phyloP scores from a whole-genome alignment of 2,329 filamentous ascomycete genomes.

The Calonectria naviculata region DNA sequence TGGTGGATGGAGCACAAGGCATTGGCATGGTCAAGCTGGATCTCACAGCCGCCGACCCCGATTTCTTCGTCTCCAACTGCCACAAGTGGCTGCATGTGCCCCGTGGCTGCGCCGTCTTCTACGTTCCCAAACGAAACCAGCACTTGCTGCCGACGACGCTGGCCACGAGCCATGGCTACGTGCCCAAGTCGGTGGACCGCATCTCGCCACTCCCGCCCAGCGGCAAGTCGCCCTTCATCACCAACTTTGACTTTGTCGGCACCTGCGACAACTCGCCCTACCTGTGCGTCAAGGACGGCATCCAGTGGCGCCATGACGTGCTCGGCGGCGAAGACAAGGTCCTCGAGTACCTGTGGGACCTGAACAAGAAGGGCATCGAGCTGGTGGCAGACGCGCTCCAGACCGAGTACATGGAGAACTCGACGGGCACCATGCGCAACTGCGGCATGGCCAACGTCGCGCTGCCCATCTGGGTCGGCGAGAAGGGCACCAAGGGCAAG shows the following conservation, averaged over 20 bases:
- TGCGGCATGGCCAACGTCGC: constrained; percentile 81
- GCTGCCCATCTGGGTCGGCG: constrained; percentile 68
- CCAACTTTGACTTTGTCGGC: constrained; percentile 80
- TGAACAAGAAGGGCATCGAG: constrained; percentile 74
- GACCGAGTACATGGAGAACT: constrained; percentile 79
- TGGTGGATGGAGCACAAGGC: constrained; percentile 88
- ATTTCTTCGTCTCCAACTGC: constrained; percentile 89
- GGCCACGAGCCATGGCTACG: constrained; percentile 84
- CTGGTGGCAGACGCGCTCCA: constrained; percentile 71
- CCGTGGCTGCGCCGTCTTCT: constrained; percentile 82
- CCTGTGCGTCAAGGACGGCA: constrained; percentile 76
- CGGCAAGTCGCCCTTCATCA: constrained; percentile 70
- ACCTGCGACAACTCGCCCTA: constrained; percentile 80
- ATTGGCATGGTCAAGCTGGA: constrained; percentile 83
- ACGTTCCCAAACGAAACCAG: constrained; percentile 83
- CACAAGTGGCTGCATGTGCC: constrained; percentile 93
- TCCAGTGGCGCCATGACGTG: constrained; percentile 75
- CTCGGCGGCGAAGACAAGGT: constrained; percentile 82
- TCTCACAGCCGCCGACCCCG: constrained; percentile 73
- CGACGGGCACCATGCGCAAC: constrained; percentile 66
- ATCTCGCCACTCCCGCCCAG: constrained; percentile 55
- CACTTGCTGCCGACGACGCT: constrained; percentile 77
- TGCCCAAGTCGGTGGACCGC: constrained; percentile 52
- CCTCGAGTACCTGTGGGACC: constrained; percentile 67
- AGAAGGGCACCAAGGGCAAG: constrained; percentile 37